A percentile compares a stretch with the other conserved stretches of the same genome.
These are phyloP conservation scores for Pseudogymnoascus sp. DNA, from an alignment of 2,329 filamentous ascomycete genomes.

Conservation along the genomic window DNA sequence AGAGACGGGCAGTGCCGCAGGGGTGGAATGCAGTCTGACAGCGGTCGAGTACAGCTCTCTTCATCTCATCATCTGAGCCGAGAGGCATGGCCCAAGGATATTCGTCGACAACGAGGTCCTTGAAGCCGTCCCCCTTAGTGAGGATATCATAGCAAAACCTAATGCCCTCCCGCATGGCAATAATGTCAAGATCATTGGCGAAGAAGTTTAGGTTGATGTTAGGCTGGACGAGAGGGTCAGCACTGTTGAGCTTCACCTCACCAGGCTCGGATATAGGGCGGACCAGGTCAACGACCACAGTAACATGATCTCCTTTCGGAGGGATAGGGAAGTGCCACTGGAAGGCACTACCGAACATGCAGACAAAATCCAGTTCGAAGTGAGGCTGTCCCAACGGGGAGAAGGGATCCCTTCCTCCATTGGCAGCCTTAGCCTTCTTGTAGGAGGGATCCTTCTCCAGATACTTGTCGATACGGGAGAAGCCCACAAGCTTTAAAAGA, in stretches of 20 bases:
- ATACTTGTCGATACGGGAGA: conserved; percentile 48
- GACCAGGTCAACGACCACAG: conserved; percentile 45
- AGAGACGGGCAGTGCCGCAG: conserved; percentile 46
- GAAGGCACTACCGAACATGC: conserved; percentile 44
- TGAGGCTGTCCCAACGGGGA: conserved; percentile 48
- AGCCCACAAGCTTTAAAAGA: conserved; percentile 42
- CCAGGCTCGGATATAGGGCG: conserved; percentile 36
- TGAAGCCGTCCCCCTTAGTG: conserved; percentile 46
- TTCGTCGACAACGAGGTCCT: conserved; percentile 41
- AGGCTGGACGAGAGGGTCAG: conserved; percentile 28
- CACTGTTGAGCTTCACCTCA: conserved; percentile 33
- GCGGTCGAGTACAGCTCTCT: conserved; percentile 45
- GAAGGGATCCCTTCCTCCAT: conserved; percentile 42
- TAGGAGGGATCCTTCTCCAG: conserved; percentile 42
- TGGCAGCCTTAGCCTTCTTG: conserved; percentile 32
- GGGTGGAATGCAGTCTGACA: conserved; percentile 52
- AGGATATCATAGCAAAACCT: conserved; percentile 34
- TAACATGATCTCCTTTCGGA: conserved; percentile 41
- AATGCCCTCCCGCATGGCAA: conserved; percentile 51
- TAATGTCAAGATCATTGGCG: conserved; percentile 38
- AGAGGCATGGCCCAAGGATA: conserved; percentile 55
- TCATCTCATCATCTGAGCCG: conserved; percentile 42
- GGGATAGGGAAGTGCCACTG: conserved; percentile 40
- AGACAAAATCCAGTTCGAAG: conserved; percentile 54
- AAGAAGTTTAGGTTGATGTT: conserved; percentile 37